These are phyloP conservation scores for Cryomyces minteri DNA, from an alignment of 495 filamentous ascomycete genomes.

Conservation along the genomic window DNA sequence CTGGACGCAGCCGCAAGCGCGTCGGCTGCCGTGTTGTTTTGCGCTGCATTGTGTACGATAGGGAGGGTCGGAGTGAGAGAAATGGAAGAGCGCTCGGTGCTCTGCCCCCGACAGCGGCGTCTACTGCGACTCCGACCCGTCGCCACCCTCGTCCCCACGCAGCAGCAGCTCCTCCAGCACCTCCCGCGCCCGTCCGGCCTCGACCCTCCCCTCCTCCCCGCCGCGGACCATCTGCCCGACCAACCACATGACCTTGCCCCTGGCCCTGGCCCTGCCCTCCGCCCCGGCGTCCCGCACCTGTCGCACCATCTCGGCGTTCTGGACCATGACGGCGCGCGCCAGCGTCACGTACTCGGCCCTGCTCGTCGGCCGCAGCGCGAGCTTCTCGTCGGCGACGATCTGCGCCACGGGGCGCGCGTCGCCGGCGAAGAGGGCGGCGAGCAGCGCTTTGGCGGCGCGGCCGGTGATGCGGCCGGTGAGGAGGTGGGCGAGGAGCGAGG, in stretches of 20 bases:
- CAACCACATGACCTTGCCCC: slow-evolving; percentile 70
- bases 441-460: slow-evolving; percentile 46
- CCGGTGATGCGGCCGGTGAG: slow-evolving; percentile 49
- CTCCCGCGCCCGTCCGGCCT: slow-evolving; percentile 52
- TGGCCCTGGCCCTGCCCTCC: slow-evolving; percentile 25
- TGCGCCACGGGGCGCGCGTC: slow-evolving; percentile 29
- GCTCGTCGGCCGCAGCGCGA: slow-evolving; percentile 46
- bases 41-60: too few species aligned
- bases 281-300: slow-evolving; percentile 31
- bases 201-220: slow-evolving; percentile 57
- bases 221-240: slow-evolving; percentile 79
- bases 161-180: slow-evolving; percentile 37
- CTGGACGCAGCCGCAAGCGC: too few species aligned
- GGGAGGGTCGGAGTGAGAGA: too few species aligned
- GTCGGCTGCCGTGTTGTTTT: too few species aligned
- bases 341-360: slow-evolving; percentile 39
- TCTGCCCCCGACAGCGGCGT: too few species aligned
- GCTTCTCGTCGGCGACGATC: slow-evolving; percentile 43
- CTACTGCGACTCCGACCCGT: too few species aligned
- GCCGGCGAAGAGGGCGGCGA: slow-evolving; percentile 37
- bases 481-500: slow-evolving; percentile 46
- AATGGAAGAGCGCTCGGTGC: too few species aligned
- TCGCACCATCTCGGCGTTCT: slow-evolving; percentile 41
- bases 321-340: slow-evolving; percentile 29
- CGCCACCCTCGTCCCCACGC: too few species aligned